Evolutionary conservation across 139 green algal species (phyloP).

Genomic region (Chlorella sorokiniana): DNA sequence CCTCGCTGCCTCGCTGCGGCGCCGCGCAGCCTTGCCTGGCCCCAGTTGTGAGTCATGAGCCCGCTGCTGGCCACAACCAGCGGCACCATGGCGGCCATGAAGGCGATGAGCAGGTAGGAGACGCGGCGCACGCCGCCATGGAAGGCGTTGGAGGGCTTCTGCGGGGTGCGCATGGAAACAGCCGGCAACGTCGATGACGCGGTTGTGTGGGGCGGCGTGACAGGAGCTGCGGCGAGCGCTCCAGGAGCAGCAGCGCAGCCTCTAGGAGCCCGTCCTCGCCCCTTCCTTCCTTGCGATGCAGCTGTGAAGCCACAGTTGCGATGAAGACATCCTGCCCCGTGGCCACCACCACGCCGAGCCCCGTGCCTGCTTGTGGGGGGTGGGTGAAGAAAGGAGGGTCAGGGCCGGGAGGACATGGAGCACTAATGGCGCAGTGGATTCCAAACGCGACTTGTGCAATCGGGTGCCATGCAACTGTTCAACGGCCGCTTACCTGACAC

Average conservation of each 20-base stretch:
- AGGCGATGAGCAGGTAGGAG: constrained; percentile 30
- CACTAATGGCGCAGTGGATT: not conserved
- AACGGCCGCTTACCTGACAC: constrained; percentile 6
- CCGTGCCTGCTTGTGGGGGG: constrained; percentile 1
- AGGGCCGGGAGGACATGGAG: not conserved
- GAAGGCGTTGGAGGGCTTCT: constrained; percentile 31
- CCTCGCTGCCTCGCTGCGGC: not conserved
- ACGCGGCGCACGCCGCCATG: constrained; percentile 18
- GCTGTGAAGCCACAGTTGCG: not conserved
- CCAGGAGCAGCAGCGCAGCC: too few relatives aligned
- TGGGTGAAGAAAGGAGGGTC: not conserved
- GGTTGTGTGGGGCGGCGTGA: not conserved
- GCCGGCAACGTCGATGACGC: not conserved
- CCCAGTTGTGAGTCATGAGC: constrained; percentile 11
- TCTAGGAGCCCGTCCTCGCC: too few relatives aligned
- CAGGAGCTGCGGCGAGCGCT: not conserved
- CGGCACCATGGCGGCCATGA: constrained; percentile 38
- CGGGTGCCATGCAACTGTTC: not conserved
- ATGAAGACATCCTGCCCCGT: constrained; percentile 16
- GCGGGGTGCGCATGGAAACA: not conserved
- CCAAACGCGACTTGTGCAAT: not conserved
- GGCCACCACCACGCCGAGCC: constrained; percentile 21
- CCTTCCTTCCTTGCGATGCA: not conserved
- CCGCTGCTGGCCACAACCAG: constrained; percentile 26
- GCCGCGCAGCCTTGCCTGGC: not conserved